Base-by-base conservation (phyloP, 2,329 filamentous ascomycete species). In the Clonostachys byssicola region DNA sequence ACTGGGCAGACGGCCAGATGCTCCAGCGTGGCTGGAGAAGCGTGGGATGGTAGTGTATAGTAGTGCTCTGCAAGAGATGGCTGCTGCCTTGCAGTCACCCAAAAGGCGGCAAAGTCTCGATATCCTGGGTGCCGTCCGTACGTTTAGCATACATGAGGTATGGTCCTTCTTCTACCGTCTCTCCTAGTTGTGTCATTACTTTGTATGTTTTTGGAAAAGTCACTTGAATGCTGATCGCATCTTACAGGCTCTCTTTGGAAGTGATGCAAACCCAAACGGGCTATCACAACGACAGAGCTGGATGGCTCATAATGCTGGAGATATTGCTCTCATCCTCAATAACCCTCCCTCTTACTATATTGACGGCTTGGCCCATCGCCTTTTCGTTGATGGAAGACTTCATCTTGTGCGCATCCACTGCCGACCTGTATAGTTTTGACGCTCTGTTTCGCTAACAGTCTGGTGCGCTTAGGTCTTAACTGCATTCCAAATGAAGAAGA, bases 101-200 rank as follows among this genome's bases (percentile, higher is more conserved):
- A 34, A 40, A 41, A 13, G 23, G 12, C 17, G 34, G 3, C n/a
- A 35, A 13, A 43, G 34, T 13, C 34, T 33, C 16, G 40, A 44
- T 40, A 34, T 42, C 14, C 40, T 46, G 5, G 40, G 14, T 8
- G 47, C 44, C n/a, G 35, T 30, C 40, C 40, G 45, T 18, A 40
- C 46, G 3, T 47, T 46, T 23, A 39, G 44, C 20, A 18, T 49
- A 7, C 44, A 47, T n/a, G 47, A 49, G 40, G 23, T 30, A 30
- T 30, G 23, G 23, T 8, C 10, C 23, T 30, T 30, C 23, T 30
- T 30, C 23, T 30, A 9, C 9, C 23, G 9, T 30, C 9, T 30
- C 23, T 30, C 10, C 23, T 30, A 30, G 23, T 30, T 30, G 23
- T 30, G 23, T 30, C 23, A 1, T 30, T 30, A 10, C 23, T 30